A percentile compares a stretch with the other conserved stretches of the same genome.
Evolutionary conservation across 2,329 filamentous ascomycete species (phyloP).

Genomic region (Proliferodiscus dingleyae): DNA sequence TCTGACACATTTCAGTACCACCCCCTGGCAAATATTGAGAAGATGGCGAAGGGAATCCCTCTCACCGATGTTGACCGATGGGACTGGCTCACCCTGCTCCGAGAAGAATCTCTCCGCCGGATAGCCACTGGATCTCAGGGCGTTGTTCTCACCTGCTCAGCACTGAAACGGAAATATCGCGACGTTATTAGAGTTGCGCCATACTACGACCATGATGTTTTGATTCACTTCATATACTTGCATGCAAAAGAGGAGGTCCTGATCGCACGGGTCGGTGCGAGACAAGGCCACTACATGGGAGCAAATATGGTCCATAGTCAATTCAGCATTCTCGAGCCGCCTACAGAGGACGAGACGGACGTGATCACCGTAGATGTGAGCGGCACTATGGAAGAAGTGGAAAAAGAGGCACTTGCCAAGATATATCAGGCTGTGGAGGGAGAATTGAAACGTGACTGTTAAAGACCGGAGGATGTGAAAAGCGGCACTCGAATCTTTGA

Average conservation of each 20-base stretch:
- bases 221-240: conserved; percentile 90
- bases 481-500: no score
- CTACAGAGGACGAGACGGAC: conserved; percentile 64
- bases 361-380: conserved; percentile 68
- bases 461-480: background rate
- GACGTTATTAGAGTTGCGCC: conserved; percentile 81
- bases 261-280: conserved; percentile 65
- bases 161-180: conserved; percentile 93
- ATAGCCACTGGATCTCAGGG: conserved; percentile 54
- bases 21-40: conserved; percentile 74
- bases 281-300: conserved; percentile 92
- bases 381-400: conserved; percentile 52
- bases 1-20: conserved; percentile 54
- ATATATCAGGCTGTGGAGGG: conserved; percentile 35
- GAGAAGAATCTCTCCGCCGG: conserved; percentile 58
- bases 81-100: conserved; percentile 87
- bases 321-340: conserved; percentile 81
- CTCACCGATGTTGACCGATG: conserved; percentile 91
- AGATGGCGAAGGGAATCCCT: conserved; percentile 81
- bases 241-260: conserved; percentile 71
- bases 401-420: conserved; percentile 52
- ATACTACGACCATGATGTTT: conserved; percentile 67
- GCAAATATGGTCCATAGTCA: conserved; percentile 93
- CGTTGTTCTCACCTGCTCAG: conserved; percentile 95
- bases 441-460: conserved; percentile 13